Evolutionary conservation across 1,139 yeast species (phyloP), one percentile per base, ranked within the genome.

Genomic region (Kazachstania sp.): DNA sequence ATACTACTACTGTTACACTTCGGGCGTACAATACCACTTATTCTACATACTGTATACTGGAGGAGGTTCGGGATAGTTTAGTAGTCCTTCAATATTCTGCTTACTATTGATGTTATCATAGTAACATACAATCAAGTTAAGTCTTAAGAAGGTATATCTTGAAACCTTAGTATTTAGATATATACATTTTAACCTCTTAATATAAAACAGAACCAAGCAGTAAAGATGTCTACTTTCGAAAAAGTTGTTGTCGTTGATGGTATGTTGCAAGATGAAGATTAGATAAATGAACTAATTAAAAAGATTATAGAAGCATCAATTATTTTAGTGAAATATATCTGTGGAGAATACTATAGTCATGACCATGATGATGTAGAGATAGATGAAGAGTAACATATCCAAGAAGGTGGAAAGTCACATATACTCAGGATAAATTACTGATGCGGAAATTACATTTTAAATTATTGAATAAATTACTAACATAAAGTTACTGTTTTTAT

Each of bases 191-290:
- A 15, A 15, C 3, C 19, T 32, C 18, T 15, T 18, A 12, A 31
- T 34, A 12, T 16, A 29, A 28, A 19, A 13, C 12, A 40, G 54
- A 55, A 54, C 57, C 57, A 54, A 55, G 54, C 54, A 52, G 54
- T 52, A 59, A 61, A 73, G 71, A 86, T 86, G 95, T 84, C 92
- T 78, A 79, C 86, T 73, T 86, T 82, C 74, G 94, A 86, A 79
- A 90, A 94, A 77, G 95, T 87, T 79, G 86, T 87, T 79, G 95
- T 87, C 75, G 83, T 86, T 80, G 95, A 86, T 78, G 95, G 94
- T 74, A 75, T 67, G 79, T 74, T 34, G 9, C 28, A 23, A 7
- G 28, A 23, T 23, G 28, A 23, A 23, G 28, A 23, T 23, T 23
- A 23, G 28, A 36, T 7, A 26, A 26, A 41, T 11, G 29, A 16